Conservation (phyloP, 345 rosid species). For the Lepidium didymum region DNA sequence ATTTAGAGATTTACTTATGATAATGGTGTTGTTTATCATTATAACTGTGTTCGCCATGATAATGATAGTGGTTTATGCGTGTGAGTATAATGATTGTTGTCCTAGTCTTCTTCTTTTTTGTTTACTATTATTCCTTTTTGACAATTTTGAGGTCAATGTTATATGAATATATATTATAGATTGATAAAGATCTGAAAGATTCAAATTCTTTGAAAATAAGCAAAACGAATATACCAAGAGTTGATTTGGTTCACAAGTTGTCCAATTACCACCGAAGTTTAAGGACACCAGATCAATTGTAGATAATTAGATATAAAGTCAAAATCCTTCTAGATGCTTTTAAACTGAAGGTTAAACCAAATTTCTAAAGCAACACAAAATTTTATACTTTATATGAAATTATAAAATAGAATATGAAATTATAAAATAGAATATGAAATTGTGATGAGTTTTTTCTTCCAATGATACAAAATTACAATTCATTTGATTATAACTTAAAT, state of each 20-base stretch:
- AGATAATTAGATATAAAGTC: neutral
- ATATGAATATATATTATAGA: neutral
- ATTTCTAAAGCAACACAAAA: too few relatives aligned
- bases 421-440: too few relatives aligned
- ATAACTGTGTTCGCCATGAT: neutral
- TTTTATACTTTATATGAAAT: too few relatives aligned
- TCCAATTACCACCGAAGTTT: neutral
- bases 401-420: too few relatives aligned
- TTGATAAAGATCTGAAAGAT: neutral
- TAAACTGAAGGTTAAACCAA: neutral
- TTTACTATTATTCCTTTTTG: too few relatives aligned
- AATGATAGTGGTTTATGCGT: neutral
- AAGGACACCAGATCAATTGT: neutral
- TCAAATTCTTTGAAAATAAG: neutral
- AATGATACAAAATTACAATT: too few relatives aligned
- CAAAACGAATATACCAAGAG: neutral
- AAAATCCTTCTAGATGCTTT: neutral
- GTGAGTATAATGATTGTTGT: neutral
- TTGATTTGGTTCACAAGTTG: neutral
- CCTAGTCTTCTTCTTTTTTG: too few relatives aligned
- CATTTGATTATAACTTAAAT: too few relatives aligned
- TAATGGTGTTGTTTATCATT: neutral
- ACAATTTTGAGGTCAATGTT: neutral
- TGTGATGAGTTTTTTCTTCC: too few relatives aligned
- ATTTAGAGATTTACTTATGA: neutral